Base-by-base conservation (phyloP, 108 stramenopile species). In the Schizochytrium sp. region DNA sequence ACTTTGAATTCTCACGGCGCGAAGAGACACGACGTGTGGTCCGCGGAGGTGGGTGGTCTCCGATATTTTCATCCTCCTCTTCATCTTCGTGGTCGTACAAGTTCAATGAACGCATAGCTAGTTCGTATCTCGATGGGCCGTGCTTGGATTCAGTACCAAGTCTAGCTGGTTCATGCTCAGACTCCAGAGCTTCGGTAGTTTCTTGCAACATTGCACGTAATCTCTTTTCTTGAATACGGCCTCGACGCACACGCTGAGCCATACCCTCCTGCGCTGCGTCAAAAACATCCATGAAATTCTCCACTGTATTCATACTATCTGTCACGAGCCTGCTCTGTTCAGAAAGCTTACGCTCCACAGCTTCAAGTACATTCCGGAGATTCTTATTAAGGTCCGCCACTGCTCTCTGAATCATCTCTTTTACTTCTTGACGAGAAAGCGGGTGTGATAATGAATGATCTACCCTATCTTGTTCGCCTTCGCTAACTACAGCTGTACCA, bases 341-440 rank as follows among this genome's bases (percentile, higher is more conserved):
- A 44, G 15, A 38, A 15, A 69, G 64, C 64, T 69, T 69, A 44
- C 64, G 64, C 64, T 69, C 64, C 42, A 69, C 64, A 44, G 64
- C 64, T 7, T 15, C 64, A 7, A 69, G 64, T 44, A 69, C 64
- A 15, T 2, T 44, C 28, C 64, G 64, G 42, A 69, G 28, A 38
- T 69, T 44, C 28, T 69, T 69, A 44, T 44, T 69, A 38, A 69
- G 42, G 42, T 69, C 7, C 0, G 64, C 40, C 12, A 69, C 64
- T 38, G 64, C 64, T 15, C 15, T 12, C 64, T 69, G 64, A 15
- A 69, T 38, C 12, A 44, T 38, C 7, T 69, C 64, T 0, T 44
- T 38, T 44, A 69, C 44, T 44, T 69, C 64, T 2, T 38, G 10
- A n/a, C 59, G 17, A 1, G 59, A n/a, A n/a, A 60, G 59, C 28